Conservation (phyloP, 345 rosid species). For the Trapa bicornis region DNA sequence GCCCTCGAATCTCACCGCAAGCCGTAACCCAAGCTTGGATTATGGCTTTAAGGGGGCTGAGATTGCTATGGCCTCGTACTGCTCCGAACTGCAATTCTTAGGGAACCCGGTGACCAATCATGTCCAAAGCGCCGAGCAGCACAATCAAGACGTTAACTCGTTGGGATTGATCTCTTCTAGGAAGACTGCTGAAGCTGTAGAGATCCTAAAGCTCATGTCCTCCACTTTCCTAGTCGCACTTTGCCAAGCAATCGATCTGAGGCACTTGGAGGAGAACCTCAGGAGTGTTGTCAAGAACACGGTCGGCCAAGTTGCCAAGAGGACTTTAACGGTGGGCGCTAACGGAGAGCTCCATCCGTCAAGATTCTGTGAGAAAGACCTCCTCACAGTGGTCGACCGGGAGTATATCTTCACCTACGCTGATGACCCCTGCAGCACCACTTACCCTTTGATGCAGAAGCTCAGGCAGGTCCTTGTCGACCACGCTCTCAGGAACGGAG, state of each 20-base stretch:
- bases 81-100: constrained; percentile 41
- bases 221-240: constrained; percentile 44
- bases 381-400: constrained; percentile 9
- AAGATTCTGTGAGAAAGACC: constrained; percentile 12
- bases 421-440: constrained; percentile 10
- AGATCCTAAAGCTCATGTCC: constrained; percentile 42
- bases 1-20: constrained; percentile 56
- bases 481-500: constrained; percentile 8
- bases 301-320: constrained; percentile 41
- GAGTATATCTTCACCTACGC: constrained; percentile 11
- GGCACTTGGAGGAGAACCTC: constrained; percentile 54
- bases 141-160: constrained; percentile 50
- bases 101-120: constrained; percentile 47
- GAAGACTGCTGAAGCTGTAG: constrained; percentile 48
- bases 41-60: constrained; percentile 74
- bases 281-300: constrained; percentile 28
- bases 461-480: constrained; percentile 13
- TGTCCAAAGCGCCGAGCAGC: constrained; percentile 48
- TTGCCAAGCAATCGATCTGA: constrained; percentile 51
- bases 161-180: constrained; percentile 45
- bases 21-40: constrained; percentile 64
- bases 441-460: constrained; percentile 14
- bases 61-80: constrained; percentile 60
- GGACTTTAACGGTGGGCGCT: constrained; percentile 32
- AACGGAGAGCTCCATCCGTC: constrained; percentile 73